Conservation (phyloP, 139 green algal genomes). For the Chlorella vulgaris region DNA sequence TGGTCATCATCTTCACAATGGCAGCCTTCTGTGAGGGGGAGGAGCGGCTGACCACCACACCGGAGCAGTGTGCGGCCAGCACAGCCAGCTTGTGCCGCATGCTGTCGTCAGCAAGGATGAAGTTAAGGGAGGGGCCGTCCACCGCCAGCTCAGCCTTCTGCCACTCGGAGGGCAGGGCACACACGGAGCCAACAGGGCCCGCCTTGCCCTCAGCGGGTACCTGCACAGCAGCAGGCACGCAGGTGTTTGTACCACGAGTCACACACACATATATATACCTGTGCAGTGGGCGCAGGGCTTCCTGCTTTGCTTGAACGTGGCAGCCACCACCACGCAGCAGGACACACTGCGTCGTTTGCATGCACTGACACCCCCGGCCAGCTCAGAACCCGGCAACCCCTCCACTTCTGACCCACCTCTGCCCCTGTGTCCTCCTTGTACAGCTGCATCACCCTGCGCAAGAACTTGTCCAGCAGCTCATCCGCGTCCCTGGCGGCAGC, state of each 20-base stretch:
- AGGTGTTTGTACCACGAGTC: neutral
- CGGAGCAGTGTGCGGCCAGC: conserved; percentile 58
- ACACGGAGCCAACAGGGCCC: neutral
- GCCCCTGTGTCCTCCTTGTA: conserved; percentile 11
- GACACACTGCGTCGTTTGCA: no score
- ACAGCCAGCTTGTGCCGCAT: conserved; percentile 51
- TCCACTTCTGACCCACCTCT: neutral
- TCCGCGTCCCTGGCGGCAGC: neutral
- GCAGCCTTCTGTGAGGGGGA: conserved; percentile 76
- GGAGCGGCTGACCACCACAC: conserved; percentile 71
- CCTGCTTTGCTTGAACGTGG: no score
- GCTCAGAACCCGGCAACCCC: no score
- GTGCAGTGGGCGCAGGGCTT: no score
- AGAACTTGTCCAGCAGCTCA: conserved; percentile 16
- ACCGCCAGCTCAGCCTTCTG: conserved; percentile 74
- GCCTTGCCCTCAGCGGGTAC: neutral
- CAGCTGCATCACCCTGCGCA: neutral
- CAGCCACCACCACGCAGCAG: no score
- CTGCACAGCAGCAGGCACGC: neutral
- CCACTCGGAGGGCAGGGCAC: conserved; percentile 28
- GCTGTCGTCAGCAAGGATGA: conserved; percentile 59
- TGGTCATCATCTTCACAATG: conserved; percentile 73
- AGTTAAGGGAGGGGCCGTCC: conserved; percentile 81
- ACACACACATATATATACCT: no score
- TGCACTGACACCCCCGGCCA: no score